Conservation (phyloP, 179 eudicot genomes). For the Silene coronaria region DNA sequence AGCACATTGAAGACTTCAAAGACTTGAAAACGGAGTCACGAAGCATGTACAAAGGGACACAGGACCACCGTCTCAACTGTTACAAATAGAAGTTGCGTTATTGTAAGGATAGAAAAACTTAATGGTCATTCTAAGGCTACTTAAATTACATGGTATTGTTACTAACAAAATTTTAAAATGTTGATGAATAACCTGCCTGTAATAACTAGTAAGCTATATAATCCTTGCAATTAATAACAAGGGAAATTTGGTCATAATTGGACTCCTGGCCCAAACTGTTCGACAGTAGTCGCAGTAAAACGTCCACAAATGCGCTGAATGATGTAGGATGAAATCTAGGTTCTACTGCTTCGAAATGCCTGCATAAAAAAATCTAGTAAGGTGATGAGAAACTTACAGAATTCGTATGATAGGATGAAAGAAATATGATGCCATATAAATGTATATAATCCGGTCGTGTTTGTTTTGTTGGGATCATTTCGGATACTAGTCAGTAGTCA, state of each 20-base stretch:
- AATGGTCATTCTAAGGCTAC: too few species aligned
- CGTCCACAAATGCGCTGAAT: conserved; percentile 67
- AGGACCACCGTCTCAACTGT: too few species aligned
- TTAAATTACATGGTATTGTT: too few species aligned
- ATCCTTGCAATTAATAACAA: too few species aligned
- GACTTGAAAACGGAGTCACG: neutral
- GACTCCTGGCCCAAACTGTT: conserved; percentile 50
- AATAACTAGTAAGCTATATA: too few species aligned
- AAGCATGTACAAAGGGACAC: neutral
- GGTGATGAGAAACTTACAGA: neutral
- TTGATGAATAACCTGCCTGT: too few species aligned
- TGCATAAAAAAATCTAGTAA: conserved; percentile 23
- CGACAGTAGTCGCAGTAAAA: conserved; percentile 72
- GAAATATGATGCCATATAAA: neutral
- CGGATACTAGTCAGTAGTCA: too few species aligned
- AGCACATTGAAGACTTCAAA: neutral
- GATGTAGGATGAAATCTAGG: conserved; percentile 92
- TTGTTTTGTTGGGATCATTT: too few species aligned
- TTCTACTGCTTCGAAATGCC: conserved; percentile 85
- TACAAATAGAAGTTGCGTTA: too few species aligned
- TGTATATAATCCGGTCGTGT: neutral
- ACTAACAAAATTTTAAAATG: too few species aligned
- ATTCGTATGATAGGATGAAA: neutral
- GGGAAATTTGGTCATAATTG: conserved; percentile 21
- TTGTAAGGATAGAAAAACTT: too few species aligned